Percentiles rank a stretch among this genome's conserved stretches.
phyloP scores from a whole-genome alignment of 208 protist genomes.

The Trichomonas gallinae region DNA sequence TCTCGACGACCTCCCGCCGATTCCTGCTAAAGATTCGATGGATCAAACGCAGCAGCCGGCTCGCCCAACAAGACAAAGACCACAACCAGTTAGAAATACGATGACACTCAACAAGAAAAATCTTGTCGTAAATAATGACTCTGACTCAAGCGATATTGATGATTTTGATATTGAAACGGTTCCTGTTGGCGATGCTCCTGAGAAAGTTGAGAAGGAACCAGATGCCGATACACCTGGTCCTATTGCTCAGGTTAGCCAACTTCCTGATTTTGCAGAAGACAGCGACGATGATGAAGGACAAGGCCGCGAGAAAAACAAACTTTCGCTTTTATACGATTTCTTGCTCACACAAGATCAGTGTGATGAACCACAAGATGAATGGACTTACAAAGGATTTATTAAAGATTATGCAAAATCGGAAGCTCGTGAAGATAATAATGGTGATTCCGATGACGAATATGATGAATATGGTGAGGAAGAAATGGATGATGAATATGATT shows the following conservation, averaged over 20 bases:
- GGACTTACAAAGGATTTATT: background rate
- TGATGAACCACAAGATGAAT: background rate
- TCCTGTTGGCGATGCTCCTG: background rate
- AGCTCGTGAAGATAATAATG: background rate
- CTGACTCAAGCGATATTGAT: background rate
- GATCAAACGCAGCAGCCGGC: too few species aligned
- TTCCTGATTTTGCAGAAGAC: background rate
- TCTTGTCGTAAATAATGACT: background rate
- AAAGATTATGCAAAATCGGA: background rate
- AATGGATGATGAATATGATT: background rate
- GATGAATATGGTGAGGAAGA: background rate
- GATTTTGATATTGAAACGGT: background rate
- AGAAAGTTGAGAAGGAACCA: background rate
- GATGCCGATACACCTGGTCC: background rate
- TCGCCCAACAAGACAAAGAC: too few species aligned
- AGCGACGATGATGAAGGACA: background rate
- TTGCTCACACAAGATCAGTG: background rate
- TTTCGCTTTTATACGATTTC: background rate
- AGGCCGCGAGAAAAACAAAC: background rate
- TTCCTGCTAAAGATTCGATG: too few species aligned
- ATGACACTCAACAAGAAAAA: background rate
- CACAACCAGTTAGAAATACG: too few species aligned
- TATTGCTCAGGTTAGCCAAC: background rate
- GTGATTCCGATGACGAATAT: background rate
- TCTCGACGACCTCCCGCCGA: too few species aligned